Conservation (phyloP, 257 asterid genomes). For the Haberlea rhodopensis region DNA sequence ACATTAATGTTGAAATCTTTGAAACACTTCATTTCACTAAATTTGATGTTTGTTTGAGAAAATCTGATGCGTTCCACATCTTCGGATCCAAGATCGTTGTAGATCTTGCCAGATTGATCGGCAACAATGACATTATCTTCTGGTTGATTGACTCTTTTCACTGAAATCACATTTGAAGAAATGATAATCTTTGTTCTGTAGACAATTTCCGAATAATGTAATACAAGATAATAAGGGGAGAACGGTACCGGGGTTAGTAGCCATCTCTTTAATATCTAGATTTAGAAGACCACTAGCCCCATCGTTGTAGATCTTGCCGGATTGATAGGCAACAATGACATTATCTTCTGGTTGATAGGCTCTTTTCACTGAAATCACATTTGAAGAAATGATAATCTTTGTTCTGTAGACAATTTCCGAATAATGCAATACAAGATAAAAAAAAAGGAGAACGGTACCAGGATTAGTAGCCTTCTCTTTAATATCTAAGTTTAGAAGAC, state of each 20-base stretch:
- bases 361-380: conserved; percentile 27
- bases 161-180: conserved; percentile 22
- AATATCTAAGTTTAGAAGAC: conserved; percentile 35
- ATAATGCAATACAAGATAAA: conserved; percentile 6
- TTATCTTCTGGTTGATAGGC: conserved; percentile 27
- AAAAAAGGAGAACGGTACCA: conserved; percentile 20
- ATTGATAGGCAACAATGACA: too few species aligned
- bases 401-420: conserved; percentile 15
- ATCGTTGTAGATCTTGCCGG: conserved; percentile 23
- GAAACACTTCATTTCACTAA: not conserved
- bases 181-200: not conserved
- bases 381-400: not conserved
- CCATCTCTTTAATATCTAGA: conserved; percentile 29
- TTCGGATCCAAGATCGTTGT: not conserved
- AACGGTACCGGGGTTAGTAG: conserved; percentile 29
- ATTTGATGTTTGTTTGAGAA: not conserved
- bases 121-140: conserved; percentile 15
- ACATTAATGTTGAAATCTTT: not conserved
- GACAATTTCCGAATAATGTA: conserved; percentile 13
- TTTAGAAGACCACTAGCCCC: conserved; percentile 38
- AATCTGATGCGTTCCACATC: not conserved
- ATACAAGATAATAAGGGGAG: conserved; percentile 5
- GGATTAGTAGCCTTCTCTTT: conserved; percentile 23
- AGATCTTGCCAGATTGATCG: not conserved
- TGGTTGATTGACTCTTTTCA: conserved; percentile 25